Conservation (phyloP, 2,329 filamentous ascomycete species). For the Venturia aucupariae region DNA sequence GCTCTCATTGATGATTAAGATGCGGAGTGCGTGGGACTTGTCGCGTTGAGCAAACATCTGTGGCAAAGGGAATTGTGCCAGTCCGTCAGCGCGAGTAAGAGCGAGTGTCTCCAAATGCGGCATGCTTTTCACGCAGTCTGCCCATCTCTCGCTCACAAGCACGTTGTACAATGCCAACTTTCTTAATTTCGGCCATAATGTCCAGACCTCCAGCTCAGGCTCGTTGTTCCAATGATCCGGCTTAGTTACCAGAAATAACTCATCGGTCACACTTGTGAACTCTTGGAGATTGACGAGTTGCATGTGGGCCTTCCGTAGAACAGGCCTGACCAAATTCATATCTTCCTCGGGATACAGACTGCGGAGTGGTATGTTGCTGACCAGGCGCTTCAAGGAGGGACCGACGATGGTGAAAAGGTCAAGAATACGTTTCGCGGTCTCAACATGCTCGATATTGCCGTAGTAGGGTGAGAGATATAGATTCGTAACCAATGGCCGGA, state of each 20-base stretch:
- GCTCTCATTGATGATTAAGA: neutral
- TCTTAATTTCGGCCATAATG: slow-evolving; percentile 34
- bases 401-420: slow-evolving; percentile 36
- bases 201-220: slow-evolving; percentile 32
- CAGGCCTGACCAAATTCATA: slow-evolving; percentile 27
- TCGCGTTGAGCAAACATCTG: neutral
- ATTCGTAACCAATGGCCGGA: neutral
- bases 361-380: slow-evolving; percentile 41
- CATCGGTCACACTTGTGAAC: slow-evolving; percentile 40
- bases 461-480: neutral
- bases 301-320: slow-evolving; percentile 38
- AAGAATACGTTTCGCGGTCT: slow-evolving; percentile 21
- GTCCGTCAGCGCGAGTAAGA: slow-evolving; percentile 30
- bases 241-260: slow-evolving; percentile 32
- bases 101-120: slow-evolving; percentile 34
- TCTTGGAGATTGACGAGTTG: slow-evolving; percentile 38
- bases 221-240: slow-evolving; percentile 18
- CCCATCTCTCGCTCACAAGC: slow-evolving; percentile 21
- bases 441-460: neutral
- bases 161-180: slow-evolving; percentile 37
- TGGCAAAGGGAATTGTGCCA: slow-evolving; percentile 25
- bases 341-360: slow-evolving; percentile 36
- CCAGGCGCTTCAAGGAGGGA: slow-evolving; percentile 34
- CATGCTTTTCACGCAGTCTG: slow-evolving; percentile 30
- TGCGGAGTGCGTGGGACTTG: neutral